Conservation (phyloP, 1,284 basidiomycete genomes). For the Meira miltonrushii region DNA sequence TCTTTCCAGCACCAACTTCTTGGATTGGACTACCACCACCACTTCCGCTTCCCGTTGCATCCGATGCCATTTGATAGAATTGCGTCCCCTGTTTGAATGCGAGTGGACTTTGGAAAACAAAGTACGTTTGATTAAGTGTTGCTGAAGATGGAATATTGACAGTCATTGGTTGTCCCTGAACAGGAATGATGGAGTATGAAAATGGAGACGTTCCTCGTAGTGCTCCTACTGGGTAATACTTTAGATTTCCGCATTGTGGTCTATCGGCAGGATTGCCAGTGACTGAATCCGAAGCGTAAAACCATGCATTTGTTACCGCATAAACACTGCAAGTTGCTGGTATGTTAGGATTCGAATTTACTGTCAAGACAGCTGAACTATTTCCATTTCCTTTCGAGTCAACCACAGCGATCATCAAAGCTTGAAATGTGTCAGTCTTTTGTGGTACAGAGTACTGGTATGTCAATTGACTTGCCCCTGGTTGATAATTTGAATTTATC, state of each 20-base stretch:
- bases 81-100: constrained; percentile 30
- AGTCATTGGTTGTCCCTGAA: constrained; percentile 23
- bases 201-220: constrained; percentile 29
- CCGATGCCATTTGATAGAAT: constrained; percentile 29
- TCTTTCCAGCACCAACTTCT: constrained; percentile 18
- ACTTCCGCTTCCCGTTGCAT: constrained; percentile 25
- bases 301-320: constrained; percentile 20
- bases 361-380: constrained; percentile 20
- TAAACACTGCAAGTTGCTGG: constrained; percentile 22
- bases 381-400: constrained; percentile 32
- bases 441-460: constrained; percentile 34
- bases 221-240: constrained; percentile 29
- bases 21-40: constrained; percentile 30
- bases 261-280: constrained; percentile 16
- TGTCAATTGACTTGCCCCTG: constrained; percentile 20
- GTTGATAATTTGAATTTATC: constrained; percentile 30
- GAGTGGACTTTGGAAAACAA: constrained; percentile 19
- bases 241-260: constrained; percentile 28
- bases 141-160: constrained; percentile 21
- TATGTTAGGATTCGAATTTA: constrained; percentile 16
- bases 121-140: constrained; percentile 26
- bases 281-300: constrained; percentile 25
- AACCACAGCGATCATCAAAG: constrained; percentile 24
- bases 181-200: constrained; percentile 29
- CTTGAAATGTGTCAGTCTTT: constrained; percentile 19